Conservation (phyloP, 2,329 filamentous ascomycete genomes). For the Arthrobotrys musiformis region DNA sequence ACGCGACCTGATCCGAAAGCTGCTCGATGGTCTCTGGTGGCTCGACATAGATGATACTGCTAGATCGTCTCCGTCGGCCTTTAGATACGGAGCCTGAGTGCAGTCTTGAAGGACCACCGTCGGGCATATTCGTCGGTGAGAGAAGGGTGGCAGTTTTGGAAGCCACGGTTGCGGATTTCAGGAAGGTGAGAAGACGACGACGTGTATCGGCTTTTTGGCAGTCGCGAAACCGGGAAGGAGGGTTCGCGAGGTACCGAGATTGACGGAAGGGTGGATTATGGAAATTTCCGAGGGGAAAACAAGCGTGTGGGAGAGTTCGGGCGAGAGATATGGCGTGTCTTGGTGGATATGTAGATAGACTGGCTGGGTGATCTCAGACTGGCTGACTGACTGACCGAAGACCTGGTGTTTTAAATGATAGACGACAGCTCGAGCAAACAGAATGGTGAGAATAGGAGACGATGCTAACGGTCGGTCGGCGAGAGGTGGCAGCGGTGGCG, state of each 20-base stretch:
- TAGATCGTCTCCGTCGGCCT: slow-evolving; percentile 89
- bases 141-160: slow-evolving; percentile 57
- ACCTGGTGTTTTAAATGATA: slow-evolving; percentile 33
- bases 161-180: slow-evolving; percentile 54
- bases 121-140: slow-evolving; percentile 53
- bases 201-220: slow-evolving; percentile 29
- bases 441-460: background rate
- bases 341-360: background rate
- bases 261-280: background rate
- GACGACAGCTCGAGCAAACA: slow-evolving; percentile 28
- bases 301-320: background rate
- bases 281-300: background rate
- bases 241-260: background rate
- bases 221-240: slow-evolving; percentile 8
- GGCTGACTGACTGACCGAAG: slow-evolving; percentile 4
- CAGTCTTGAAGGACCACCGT: slow-evolving; percentile 53
- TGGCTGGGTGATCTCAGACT: background rate
- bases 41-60: slow-evolving; percentile 98
- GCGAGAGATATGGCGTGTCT: background rate
- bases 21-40: slow-evolving; percentile 96
- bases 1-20: slow-evolving; percentile 91
- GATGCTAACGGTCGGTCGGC: slow-evolving; percentile 29
- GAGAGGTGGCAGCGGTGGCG: slow-evolving; percentile 1
- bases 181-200: slow-evolving; percentile 27
- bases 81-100: slow-evolving; percentile 64